These are phyloP conservation scores for Colletotrichum gloeosporioides DNA, from an alignment of 2,329 filamentous ascomycete species.

Conservation along the genomic window DNA sequence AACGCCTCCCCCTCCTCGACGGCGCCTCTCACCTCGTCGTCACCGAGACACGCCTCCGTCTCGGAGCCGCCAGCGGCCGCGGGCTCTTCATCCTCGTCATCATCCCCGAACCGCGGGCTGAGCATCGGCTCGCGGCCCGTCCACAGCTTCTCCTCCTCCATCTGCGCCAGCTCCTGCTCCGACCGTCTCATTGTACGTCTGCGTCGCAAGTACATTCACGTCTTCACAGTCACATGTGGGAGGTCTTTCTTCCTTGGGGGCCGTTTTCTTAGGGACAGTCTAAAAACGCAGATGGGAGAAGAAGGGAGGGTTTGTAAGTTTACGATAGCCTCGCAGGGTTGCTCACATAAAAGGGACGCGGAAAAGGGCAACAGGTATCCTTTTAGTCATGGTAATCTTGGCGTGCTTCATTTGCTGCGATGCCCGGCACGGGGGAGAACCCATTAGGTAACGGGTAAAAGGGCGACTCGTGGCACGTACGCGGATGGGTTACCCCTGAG, in stretches of 20 bases:
- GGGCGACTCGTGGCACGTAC: neutral
- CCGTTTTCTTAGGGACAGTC: neutral
- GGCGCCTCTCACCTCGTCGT: neutral
- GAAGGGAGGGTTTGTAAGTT: neutral
- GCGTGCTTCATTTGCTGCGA: constrained; percentile 11
- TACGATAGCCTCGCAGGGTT: neutral
- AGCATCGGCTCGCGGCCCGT: neutral
- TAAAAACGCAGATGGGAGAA: neutral
- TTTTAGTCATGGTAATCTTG: constrained; percentile 19
- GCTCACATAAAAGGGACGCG: neutral
- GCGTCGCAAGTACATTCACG: constrained; percentile 20
- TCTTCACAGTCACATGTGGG: neutral
- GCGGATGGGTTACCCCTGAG: constrained; percentile 9
- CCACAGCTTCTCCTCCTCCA: constrained; percentile 14
- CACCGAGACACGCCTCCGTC: constrained; percentile 14
- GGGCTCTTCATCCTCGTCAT: neutral
- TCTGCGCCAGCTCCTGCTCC: neutral
- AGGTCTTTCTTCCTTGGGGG: neutral
- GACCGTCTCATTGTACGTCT: constrained; percentile 13
- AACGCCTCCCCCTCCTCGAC: neutral
- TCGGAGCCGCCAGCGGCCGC: constrained; percentile 6
- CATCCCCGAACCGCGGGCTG: neutral
- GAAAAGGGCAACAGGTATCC: neutral
- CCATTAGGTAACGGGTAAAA: constrained; percentile 11
- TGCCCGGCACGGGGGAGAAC: constrained; percentile 5